Base-by-base conservation (phyloP, 2,329 filamentous ascomycete species). In the Fusarium sp. region DNA sequence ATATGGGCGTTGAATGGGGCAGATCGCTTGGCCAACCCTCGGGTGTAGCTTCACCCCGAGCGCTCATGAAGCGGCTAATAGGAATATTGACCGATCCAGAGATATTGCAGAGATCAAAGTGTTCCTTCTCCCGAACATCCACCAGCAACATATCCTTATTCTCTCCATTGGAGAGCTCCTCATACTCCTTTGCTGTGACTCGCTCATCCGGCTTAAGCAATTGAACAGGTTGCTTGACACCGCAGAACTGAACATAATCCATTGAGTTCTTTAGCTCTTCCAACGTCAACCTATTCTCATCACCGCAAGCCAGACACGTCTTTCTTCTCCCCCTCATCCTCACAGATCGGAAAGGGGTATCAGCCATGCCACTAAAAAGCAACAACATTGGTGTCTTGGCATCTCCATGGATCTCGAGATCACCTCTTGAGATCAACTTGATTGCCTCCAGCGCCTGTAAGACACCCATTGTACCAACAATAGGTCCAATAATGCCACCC, bases 381-480 rank as follows among this genome's bases (percentile, higher is more conserved):
- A 89, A 79, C 60, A 87, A 80, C 14, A 78, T 79, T 0, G 73
- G 80, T 9, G 77, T 74, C 7, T 75, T 73, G 2, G 71, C 72
- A 5, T 71, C 71, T 12, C 60, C 70, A 11, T 59, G 57, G 0
- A 27, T 22, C n/a, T 79, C 77, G 13, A 77, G 65, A 10, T 75
- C 76, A 6, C 77, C 79, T 35, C 83, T 77, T 0, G 89, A 86
- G 20, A 98, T 86, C n/a, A 98, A 81, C 79, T 97, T 96, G 76
- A 98, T 91, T 0, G 94, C 91, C 82, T 98, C 94, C 3, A 97
- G 84, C 0, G 96, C 95, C 83, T 98, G 96, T 62, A 98, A 83
- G 0, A 97, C 91, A 12, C 96, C 96, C 94, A 99, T 98, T 1
- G 91, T 87, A 0, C 96, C 96, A 0, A 99, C 96, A 0, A 98